Evolutionary conservation across 2,329 filamentous ascomycete genomes (phyloP).

Genomic region (Fusarium scirpi): DNA sequence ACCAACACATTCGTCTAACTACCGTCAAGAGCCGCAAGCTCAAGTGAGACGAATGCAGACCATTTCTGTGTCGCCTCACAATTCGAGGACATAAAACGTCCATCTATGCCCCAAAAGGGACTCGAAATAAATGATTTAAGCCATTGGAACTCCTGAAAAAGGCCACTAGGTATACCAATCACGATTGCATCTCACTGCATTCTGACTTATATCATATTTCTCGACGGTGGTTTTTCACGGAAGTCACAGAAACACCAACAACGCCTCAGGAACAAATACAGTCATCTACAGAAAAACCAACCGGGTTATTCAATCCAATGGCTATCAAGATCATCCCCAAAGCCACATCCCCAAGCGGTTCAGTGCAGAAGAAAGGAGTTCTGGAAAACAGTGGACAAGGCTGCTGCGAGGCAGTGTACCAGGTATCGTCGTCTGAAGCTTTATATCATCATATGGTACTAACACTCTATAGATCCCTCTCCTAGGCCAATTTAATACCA

Average conservation of each 20-base stretch:
- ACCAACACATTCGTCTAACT: conserved; percentile 12
- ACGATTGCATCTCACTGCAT: neutral
- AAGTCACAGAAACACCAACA: conserved; percentile 14
- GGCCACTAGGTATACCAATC: neutral
- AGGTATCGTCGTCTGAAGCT: conserved; percentile 11
- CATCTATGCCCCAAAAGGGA: neutral
- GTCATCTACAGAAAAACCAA: neutral
- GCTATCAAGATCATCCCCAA: neutral
- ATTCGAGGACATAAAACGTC: conserved; percentile 22
- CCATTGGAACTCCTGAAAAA: neutral
- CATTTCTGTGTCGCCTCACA: neutral
- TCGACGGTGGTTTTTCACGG: neutral
- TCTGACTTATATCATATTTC: neutral
- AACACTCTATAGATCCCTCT: conserved; percentile 3
- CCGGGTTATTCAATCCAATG: conserved; percentile 1
- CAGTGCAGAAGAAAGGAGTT: conserved; percentile 1
- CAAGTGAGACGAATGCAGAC: conserved; percentile 2
- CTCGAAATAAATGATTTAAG: neutral
- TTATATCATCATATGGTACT: neutral
- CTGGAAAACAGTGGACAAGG: neutral
- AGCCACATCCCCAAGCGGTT: conserved; percentile 4
- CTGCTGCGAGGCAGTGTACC: conserved; percentile 11
- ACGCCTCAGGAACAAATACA: neutral
- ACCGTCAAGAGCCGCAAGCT: conserved; percentile 3
- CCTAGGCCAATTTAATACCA: neutral